Evolutionary conservation across 495 filamentous ascomycete species (phyloP).

Genomic region (Penicilliopsis zonata): DNA sequence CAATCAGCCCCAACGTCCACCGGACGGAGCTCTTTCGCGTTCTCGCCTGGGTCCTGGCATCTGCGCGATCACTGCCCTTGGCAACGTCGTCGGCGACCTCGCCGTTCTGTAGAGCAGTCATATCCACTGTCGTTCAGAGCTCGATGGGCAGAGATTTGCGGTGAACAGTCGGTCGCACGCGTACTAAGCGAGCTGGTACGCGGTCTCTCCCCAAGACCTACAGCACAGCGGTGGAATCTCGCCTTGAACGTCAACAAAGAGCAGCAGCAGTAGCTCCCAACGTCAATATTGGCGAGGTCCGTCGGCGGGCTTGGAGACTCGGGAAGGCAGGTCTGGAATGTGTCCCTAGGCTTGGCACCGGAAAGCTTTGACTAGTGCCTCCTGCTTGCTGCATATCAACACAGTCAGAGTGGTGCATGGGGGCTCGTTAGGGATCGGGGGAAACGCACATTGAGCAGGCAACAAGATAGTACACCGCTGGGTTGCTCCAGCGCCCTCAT

Average conservation of each 20-base stretch:
- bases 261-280: neutral
- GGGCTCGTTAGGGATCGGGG: too few species aligned
- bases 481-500: too few species aligned
- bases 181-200: neutral
- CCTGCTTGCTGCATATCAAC: too few species aligned
- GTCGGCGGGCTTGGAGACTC: neutral
- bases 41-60: conserved; percentile 9
- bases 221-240: neutral
- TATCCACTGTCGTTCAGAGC: conserved; percentile 5
- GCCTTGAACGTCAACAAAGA: neutral
- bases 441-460: too few species aligned
- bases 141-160: neutral
- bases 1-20: conserved; percentile 43
- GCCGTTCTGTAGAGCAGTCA: conserved; percentile 19
- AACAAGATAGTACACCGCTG: too few species aligned
- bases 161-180: neutral
- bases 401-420: too few species aligned
- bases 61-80: conserved; percentile 6
- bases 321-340: neutral
- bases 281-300: too few species aligned
- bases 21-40: conserved; percentile 25
- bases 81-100: conserved; percentile 11
- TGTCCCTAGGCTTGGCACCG: conserved; percentile 1
- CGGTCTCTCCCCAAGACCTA: neutral
- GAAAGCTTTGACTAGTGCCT: too few species aligned